Evolutionary conservation across 805 yeast genomes (phyloP).

Genomic region (Candida krabiensis): DNA sequence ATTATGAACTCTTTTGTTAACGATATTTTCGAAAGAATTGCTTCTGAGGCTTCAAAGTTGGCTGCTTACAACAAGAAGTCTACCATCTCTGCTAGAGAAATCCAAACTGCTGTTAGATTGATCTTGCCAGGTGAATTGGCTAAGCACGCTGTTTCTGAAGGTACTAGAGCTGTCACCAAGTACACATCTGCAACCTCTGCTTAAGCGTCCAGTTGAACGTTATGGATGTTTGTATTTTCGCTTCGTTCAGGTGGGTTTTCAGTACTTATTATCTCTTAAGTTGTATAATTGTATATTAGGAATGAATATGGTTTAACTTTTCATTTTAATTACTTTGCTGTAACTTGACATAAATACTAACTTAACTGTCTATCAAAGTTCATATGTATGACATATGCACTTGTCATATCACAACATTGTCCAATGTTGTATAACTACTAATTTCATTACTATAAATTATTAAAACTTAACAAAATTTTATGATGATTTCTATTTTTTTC

Average conservation of each 20-base stretch:
- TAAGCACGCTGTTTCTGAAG: slow-evolving; percentile 98
- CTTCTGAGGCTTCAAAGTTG: slow-evolving; percentile 95
- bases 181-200: slow-evolving; percentile 68
- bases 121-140: slow-evolving; percentile 98
- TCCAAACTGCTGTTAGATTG: slow-evolving; percentile 97
- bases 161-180: slow-evolving; percentile 97
- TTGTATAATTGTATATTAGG: slow-evolving; percentile 25
- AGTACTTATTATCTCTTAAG: slow-evolving; percentile 11
- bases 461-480: no score
- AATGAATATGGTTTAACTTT: slow-evolving; percentile 13
- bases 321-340: no score
- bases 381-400: no score
- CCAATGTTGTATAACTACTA: no score
- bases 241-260: slow-evolving; percentile 15
- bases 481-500: no score
- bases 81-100: slow-evolving; percentile 97
- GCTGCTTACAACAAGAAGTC: slow-evolving; percentile 99
- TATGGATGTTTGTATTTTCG: slow-evolving; percentile 4
- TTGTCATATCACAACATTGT: no score
- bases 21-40: slow-evolving; percentile 97
- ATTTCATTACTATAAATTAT: no score
- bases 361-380: no score
- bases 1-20: slow-evolving; percentile 98
- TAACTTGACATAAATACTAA: no score
- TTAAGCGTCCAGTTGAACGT: slow-evolving; percentile 22